Conservation (phyloP, 2,329 filamentous ascomycete species). For the Colletotrichum gloeosporioides region DNA sequence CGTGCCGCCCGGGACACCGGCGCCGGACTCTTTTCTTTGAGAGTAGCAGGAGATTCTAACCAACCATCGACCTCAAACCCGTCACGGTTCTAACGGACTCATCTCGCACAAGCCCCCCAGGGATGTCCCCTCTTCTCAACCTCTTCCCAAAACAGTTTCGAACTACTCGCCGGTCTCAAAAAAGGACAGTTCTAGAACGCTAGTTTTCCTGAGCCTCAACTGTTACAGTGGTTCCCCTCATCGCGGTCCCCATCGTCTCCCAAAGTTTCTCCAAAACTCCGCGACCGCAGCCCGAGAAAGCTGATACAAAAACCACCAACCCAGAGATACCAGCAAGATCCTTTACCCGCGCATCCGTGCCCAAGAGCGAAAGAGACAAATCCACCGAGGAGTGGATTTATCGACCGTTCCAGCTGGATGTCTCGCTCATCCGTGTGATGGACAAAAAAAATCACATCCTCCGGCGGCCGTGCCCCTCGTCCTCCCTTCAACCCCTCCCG, state of each 20-base stretch:
- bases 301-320: not conserved
- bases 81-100: not conserved
- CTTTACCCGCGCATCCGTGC: not conserved
- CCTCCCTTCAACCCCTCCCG: not conserved
- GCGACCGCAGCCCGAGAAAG: not conserved
- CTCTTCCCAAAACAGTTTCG: not conserved
- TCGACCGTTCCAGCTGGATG: slow-evolving; percentile 16
- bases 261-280: not conserved
- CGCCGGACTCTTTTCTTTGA: not conserved
- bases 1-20: slow-evolving; percentile 7
- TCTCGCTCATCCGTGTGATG: slow-evolving; percentile 9
- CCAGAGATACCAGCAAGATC: not conserved
- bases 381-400: slow-evolving; percentile 7
- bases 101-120: not conserved
- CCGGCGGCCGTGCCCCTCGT: not conserved
- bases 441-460: not conserved
- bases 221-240: not conserved
- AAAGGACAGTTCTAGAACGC: not conserved
- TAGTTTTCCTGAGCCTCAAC: not conserved
- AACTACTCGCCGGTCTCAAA: not conserved
- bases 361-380: not conserved
- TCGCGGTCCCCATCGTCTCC: not conserved
- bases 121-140: not conserved
- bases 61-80: not conserved
- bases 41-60: not conserved